A percentile compares a stretch with the other conserved stretches of the same genome.
Conservation (phyloP, 768 basidiomycete genomes). For the Naganishia kalamii region DNA sequence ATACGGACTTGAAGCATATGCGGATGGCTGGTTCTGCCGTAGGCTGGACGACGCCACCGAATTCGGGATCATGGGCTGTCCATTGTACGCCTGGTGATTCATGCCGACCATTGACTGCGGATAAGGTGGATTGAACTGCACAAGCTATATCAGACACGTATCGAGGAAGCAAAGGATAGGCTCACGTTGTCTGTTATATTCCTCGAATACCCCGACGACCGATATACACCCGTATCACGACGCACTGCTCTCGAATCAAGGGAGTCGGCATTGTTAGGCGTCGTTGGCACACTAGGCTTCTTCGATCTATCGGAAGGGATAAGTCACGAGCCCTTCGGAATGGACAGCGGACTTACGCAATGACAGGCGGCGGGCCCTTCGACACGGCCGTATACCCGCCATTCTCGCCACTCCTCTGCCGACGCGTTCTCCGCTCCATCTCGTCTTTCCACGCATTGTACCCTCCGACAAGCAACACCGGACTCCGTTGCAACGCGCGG, state of each 20-base stretch:
- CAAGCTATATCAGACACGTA: slow-evolving; percentile 21
- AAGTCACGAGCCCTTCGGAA: neutral
- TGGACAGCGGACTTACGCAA: slow-evolving; percentile 8
- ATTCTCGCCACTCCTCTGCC: neutral
- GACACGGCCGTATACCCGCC: slow-evolving; percentile 3
- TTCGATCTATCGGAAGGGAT: slow-evolving; percentile 3
- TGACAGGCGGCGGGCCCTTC: slow-evolving; percentile 12
- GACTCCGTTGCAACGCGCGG: slow-evolving; percentile 60
- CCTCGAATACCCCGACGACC: slow-evolving; percentile 38
- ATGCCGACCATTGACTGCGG: slow-evolving; percentile 44
- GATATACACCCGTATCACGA: slow-evolving; percentile 39
- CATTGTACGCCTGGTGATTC: slow-evolving; percentile 26
- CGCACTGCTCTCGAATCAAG: slow-evolving; percentile 28
- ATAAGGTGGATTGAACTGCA: slow-evolving; percentile 29
- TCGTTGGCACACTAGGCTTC: neutral
- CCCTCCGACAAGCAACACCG: slow-evolving; percentile 79
- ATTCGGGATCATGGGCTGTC: slow-evolving; percentile 48
- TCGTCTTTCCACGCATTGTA: slow-evolving; percentile 67
- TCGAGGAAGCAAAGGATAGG: neutral
- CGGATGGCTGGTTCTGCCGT: slow-evolving; percentile 47
- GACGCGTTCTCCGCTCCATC: slow-evolving; percentile 48
- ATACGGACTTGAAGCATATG: slow-evolving; percentile 50
- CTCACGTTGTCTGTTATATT: slow-evolving; percentile 41
- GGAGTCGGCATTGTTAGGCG: neutral
- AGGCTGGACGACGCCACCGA: slow-evolving; percentile 40